A percentile compares a stretch with the other conserved stretches of the same genome.
Conservation (phyloP, 1,284 basidiomycete species). For the Pseudozyma sp. region DNA sequence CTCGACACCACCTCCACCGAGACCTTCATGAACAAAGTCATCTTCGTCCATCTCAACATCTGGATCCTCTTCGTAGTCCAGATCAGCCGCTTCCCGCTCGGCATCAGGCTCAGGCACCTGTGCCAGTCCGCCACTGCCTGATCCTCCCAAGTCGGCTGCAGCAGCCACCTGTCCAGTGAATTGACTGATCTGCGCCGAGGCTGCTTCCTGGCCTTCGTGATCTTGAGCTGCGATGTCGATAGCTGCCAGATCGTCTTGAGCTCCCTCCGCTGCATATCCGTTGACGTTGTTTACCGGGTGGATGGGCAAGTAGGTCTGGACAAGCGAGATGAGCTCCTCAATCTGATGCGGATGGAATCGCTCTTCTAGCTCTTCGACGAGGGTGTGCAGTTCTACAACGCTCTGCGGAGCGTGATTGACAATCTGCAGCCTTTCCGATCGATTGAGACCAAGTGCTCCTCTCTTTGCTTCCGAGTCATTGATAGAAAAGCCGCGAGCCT, state of each 20-base stretch:
- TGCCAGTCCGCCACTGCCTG: constrained; percentile 49
- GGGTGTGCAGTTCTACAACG: constrained; percentile 88
- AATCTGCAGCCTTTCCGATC: constrained; percentile 89
- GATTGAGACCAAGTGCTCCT: constrained; percentile 78
- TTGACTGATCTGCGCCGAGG: constrained; percentile 23
- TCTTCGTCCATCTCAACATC: constrained; percentile 62
- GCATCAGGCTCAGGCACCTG: constrained; percentile 45
- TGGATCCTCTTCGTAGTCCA: constrained; percentile 59
- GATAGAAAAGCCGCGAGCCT: constrained; percentile 40
- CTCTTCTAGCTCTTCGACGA: constrained; percentile 89
- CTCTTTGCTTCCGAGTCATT: constrained; percentile 46
- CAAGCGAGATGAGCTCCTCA: constrained; percentile 76
- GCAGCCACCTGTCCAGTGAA: constrained; percentile 42
- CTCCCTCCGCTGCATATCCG: constrained; percentile 33
- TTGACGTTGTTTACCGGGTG: constrained; percentile 12
- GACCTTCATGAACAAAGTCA: constrained; percentile 54
- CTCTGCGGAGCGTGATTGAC: constrained; percentile 86
- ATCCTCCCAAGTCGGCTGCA: constrained; percentile 43
- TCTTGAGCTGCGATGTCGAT: constrained; percentile 11
- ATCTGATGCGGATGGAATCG: constrained; percentile 76
- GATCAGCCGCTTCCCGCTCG: constrained; percentile 52
- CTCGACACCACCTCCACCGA: constrained; percentile 58
- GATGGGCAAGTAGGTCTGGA: constrained; percentile 72
- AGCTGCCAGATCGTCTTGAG: constrained; percentile 23
- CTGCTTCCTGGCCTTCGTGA: background rate